These are phyloP conservation scores for Neoarthrinium moseri DNA, from an alignment of 2,329 filamentous ascomycete species.

Conservation along the genomic window DNA sequence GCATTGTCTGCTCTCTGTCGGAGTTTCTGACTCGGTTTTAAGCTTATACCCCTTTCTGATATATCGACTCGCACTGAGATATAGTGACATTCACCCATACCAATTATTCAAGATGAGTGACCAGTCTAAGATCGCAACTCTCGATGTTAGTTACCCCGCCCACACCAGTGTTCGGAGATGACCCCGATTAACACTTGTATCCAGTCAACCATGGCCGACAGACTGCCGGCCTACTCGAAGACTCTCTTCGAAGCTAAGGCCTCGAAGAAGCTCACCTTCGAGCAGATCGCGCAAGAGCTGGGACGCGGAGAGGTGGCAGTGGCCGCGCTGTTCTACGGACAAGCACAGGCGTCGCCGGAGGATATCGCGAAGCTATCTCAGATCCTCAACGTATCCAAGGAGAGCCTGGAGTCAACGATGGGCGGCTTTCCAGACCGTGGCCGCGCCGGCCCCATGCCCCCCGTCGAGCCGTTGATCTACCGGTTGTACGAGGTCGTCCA, in stretches of 20 bases:
- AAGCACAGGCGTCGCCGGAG: slow-evolving; percentile 69
- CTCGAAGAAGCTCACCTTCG: slow-evolving; percentile 72
- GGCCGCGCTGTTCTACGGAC: slow-evolving; percentile 89
- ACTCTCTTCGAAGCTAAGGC: slow-evolving; percentile 83
- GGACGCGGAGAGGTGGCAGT: slow-evolving; percentile 80
- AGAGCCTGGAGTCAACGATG: slow-evolving; percentile 59
- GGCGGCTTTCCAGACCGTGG: slow-evolving; percentile 79
- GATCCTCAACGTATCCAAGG: slow-evolving; percentile 60
- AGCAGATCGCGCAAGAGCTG: slow-evolving; percentile 70
- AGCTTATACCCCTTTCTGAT: too few relatives aligned
- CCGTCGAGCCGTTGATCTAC: slow-evolving; percentile 84
- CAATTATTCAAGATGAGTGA: slow-evolving; percentile 8
- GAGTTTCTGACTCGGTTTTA: too few relatives aligned
- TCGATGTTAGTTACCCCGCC: slow-evolving; percentile 22
- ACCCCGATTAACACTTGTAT: slow-evolving; percentile 8
- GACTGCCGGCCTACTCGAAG: slow-evolving; percentile 68
- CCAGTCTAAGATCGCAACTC: slow-evolving; percentile 21
- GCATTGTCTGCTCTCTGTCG: too few relatives aligned
- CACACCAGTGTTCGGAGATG: background rate
- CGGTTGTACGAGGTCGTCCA: slow-evolving; percentile 91
- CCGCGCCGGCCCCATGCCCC: slow-evolving; percentile 76
- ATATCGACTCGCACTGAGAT: background rate
- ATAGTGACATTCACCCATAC: background rate
- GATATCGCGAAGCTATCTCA: slow-evolving; percentile 66
- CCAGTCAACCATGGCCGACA: slow-evolving; percentile 63